Conservation (phyloP, 306 rosid species). For the Adenanthera pavonina region DNA sequence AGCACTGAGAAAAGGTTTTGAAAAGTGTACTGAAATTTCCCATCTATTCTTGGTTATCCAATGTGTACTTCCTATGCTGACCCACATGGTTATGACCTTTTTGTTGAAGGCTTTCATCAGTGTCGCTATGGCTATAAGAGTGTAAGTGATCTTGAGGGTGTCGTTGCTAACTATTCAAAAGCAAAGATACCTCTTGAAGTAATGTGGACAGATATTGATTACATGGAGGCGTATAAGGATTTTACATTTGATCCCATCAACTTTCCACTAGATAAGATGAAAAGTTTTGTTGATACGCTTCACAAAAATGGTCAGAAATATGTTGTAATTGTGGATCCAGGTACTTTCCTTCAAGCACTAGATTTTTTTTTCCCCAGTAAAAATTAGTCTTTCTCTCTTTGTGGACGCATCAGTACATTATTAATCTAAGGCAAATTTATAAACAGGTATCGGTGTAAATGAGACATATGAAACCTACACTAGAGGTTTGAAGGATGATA, state of each 20-base stretch:
- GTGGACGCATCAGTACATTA: not conserved
- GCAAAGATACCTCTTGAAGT: not conserved
- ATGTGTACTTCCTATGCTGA: constrained; percentile 25
- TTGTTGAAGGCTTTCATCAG: not conserved
- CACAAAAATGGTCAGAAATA: constrained; percentile 1
- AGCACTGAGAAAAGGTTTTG: not conserved
- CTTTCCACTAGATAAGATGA: not conserved
- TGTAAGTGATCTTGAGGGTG: not conserved
- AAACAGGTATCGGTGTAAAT: not conserved
- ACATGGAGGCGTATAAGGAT: not conserved
- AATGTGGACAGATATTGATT: constrained; percentile 15
- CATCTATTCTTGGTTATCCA: not conserved
- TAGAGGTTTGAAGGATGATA: not conserved
- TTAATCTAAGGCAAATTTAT: not conserved
- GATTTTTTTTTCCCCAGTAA: not conserved
- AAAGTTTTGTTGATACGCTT: not conserved
- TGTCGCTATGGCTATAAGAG: not conserved
- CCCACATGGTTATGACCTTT: not conserved
- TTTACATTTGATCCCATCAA: not conserved
- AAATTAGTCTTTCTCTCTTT: not conserved
- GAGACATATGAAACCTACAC: not conserved
- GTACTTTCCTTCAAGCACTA: not conserved
- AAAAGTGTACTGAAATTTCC: constrained; percentile 9
- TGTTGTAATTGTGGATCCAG: not conserved
- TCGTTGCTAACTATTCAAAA: not conserved